phyloP scores from a whole-genome alignment of 148 eudicot species.

The Rhododendron kiyosumense region DNA sequence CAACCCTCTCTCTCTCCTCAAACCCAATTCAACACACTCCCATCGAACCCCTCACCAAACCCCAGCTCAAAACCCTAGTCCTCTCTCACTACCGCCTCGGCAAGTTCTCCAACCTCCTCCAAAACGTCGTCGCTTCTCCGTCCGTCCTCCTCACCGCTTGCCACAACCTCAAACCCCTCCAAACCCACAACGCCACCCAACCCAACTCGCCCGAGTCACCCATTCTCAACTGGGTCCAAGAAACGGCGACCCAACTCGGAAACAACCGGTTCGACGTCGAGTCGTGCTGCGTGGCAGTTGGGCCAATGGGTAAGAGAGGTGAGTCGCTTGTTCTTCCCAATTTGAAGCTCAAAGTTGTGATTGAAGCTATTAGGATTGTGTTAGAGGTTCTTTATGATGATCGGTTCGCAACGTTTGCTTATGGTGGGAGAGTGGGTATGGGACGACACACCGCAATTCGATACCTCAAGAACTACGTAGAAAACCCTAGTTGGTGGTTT shows the following conservation, averaged over 20 bases:
- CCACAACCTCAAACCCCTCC: constrained; percentile 42
- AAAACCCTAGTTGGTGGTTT: constrained; percentile 89
- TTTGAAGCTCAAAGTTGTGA: constrained; percentile 76
- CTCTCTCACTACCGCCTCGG: constrained; percentile 47
- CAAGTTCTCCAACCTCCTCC: constrained; percentile 61
- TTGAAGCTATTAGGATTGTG: constrained; percentile 80
- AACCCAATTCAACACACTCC: constrained; percentile 10
- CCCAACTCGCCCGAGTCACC: constrained; percentile 18
- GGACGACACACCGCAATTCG: constrained; percentile 82
- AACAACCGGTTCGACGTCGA: constrained; percentile 38
- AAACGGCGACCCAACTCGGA: constrained; percentile 50
- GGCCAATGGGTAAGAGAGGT: constrained; percentile 3
- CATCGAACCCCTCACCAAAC: constrained; percentile 39
- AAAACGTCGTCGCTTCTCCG: constrained; percentile 81
- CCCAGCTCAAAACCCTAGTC: constrained; percentile 74
- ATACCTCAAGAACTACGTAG: constrained; percentile 63
- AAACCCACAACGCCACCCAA: neutral
- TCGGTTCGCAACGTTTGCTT: constrained; percentile 63
- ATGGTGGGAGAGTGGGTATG: constrained; percentile 72
- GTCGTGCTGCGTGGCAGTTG: constrained; percentile 36
- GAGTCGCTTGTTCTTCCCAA: constrained; percentile 56
- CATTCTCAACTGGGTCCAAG: constrained; percentile 32
- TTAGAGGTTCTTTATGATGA: constrained; percentile 72
- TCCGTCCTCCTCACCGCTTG: constrained; percentile 72
- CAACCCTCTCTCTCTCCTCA: constrained; percentile 21